Percentiles rank a stretch among this genome's conserved stretches.
Evolutionary conservation across 2,329 filamentous ascomycete species (phyloP).

Genomic region (Botrytis fragariae): DNA sequence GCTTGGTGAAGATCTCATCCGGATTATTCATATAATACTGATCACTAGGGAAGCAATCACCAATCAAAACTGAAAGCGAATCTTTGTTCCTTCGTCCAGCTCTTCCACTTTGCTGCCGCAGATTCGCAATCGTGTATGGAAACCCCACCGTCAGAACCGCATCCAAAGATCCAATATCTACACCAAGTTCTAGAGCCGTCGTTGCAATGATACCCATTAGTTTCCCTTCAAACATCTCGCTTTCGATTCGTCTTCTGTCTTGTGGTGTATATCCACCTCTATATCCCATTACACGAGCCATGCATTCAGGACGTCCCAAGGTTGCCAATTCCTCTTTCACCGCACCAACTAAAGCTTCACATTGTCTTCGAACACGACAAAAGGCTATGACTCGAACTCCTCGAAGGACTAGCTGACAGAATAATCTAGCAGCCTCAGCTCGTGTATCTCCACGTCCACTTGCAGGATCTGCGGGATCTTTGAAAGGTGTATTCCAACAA

Average conservation of each 20-base stretch:
- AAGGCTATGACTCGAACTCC: conserved; percentile 93
- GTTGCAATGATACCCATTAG: conserved; percentile 92
- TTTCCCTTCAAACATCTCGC: conserved; percentile 95
- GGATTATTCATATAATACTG: conserved; percentile 98
- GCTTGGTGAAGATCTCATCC: conserved; percentile 86
- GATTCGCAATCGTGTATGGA: conserved; percentile 90
- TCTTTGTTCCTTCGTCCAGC: conserved; percentile 92
- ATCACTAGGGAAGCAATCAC: conserved; percentile 85
- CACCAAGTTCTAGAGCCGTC: conserved; percentile 85
- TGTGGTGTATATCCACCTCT: conserved; percentile 91
- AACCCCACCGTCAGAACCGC: conserved; percentile 94
- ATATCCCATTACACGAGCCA: conserved; percentile 86
- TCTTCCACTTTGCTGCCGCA: conserved; percentile 90
- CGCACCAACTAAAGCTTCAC: conserved; percentile 77
- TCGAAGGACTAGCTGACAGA: conserved; percentile 83
- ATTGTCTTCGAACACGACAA: conserved; percentile 82
- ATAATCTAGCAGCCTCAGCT: conserved; percentile 82
- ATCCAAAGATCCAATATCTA: conserved; percentile 92
- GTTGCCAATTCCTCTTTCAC: conserved; percentile 73
- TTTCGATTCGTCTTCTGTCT: conserved; percentile 83
- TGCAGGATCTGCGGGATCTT: conserved; percentile 80
- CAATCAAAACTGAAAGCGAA: conserved; percentile 84
- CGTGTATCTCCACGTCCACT: conserved; percentile 83
- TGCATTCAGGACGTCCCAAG: conserved; percentile 72
- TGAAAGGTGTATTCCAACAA: conserved; percentile 97